Conservation (phyloP, 106 monocot genomes). For the Amphibolis antarctica region DNA sequence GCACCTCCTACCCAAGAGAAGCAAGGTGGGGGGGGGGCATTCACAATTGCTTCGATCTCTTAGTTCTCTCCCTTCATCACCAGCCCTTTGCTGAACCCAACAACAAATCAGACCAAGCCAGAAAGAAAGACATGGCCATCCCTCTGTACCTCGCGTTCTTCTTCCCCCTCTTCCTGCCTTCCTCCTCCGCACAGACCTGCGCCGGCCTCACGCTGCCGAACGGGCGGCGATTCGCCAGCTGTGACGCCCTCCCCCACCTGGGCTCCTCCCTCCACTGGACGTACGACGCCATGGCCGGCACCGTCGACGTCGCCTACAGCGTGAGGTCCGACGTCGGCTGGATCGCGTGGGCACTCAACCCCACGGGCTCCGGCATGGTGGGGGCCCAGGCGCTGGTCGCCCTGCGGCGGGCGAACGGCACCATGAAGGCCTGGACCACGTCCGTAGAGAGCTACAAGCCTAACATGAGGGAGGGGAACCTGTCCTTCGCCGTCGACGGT, state of each 20-base stretch:
- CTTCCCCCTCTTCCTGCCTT: not conserved
- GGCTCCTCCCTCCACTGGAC: slow-evolving; percentile 46
- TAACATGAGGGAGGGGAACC: not conserved
- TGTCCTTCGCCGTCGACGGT: slow-evolving; percentile 9
- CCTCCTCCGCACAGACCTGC: slow-evolving; percentile 5
- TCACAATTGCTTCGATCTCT: too few species aligned
- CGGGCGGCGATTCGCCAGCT: not conserved
- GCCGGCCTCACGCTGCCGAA: not conserved
- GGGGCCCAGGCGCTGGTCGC: slow-evolving; percentile 57
- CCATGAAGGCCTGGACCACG: slow-evolving; percentile 14
- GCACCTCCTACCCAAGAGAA: too few species aligned
- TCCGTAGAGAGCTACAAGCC: slow-evolving; percentile 1
- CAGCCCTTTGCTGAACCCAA: too few species aligned
- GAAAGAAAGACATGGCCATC: too few species aligned
- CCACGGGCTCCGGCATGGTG: slow-evolving; percentile 29
- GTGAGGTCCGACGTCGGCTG: slow-evolving; percentile 32
- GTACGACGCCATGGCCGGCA: slow-evolving; percentile 35
- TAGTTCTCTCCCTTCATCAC: too few species aligned
- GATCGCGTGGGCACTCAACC: slow-evolving; percentile 70
- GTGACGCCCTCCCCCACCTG: slow-evolving; percentile 4
- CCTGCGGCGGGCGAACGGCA: slow-evolving; percentile 2
- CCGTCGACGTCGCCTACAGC: slow-evolving; percentile 49
- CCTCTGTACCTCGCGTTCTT: not conserved
- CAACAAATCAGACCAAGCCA: too few species aligned
- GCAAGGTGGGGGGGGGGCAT: too few species aligned